Base-by-base conservation (phyloP, 2,329 filamentous ascomycete species). In the Tolypocladium guangdongense region DNA sequence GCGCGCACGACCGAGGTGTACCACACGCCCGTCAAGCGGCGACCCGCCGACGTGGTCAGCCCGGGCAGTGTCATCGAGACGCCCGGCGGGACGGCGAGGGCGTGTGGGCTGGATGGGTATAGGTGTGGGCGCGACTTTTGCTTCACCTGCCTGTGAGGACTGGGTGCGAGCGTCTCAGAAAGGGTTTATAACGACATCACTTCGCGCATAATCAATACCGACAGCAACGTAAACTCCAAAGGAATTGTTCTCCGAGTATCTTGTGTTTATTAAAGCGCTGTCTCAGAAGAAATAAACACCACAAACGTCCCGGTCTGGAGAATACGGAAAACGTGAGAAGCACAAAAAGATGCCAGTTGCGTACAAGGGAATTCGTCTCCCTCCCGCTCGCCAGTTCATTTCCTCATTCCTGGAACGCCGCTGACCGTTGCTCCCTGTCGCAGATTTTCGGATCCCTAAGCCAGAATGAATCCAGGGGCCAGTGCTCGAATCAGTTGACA, bases 101-200 rank as follows among this genome's bases (percentile, higher is more conserved):
- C 69, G 16, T 84, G 82, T 55, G 81, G 81, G 4, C 67, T 77
- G 57, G 73, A 75, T 57, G 81, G 77, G 14, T 83, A 78, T 62
- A 68, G 66, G 18, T 84, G 81, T 56, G 74, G 74, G 4, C 71
- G 77, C 52, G 75, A 80, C 56, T 84, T 83, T 66, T 84, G 82
- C 65, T 82, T 85, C 59, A 72, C 70, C 11, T 84, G 81, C 60
- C 67, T 80, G 54, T 55, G 30, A 52, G 12, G 2, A 32, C 24
- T 18, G 35, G 20, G 20, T 10, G 20, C 7, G 3, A 14, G 18
- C 7, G 11, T 47, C 37, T 10, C 4, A 11, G 18, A 20, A 38
- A 2, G 18, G 37, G n/a, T 38, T 2, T 5, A 38, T 18, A 4
- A 37, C 16, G 35, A 37, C 16, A 37, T 37, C 18, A 18, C 14